phyloP scores from a whole-genome alignment of 257 asterid species.

The Echites panduratus region DNA sequence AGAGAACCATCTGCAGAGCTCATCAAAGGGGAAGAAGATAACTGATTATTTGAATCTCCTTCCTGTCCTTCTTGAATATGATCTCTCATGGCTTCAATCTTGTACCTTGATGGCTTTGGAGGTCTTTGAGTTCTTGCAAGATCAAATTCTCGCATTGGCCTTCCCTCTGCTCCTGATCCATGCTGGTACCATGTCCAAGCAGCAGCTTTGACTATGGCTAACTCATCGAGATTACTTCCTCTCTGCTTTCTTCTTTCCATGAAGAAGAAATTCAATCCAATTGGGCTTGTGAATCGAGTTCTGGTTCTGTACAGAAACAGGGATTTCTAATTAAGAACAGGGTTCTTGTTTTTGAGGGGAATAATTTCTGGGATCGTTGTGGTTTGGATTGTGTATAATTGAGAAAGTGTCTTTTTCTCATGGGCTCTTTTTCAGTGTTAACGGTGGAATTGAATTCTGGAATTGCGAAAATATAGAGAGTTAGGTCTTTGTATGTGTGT shows the following conservation, averaged over 20 bases:
- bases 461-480: background rate
- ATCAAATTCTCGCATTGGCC: constrained; percentile 31
- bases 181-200: constrained; percentile 60
- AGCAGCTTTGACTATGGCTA: constrained; percentile 40
- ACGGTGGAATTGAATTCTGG: background rate
- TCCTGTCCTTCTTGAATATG: background rate
- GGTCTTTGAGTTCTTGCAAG: constrained; percentile 19
- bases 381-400: background rate
- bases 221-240: constrained; percentile 27
- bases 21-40: background rate
- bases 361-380: background rate
- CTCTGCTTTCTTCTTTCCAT: constrained; percentile 26
- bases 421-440: constrained; percentile 1
- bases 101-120: constrained; percentile 51
- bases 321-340: background rate
- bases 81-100: constrained; percentile 37
- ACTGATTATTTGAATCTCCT: background rate
- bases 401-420: constrained; percentile 6
- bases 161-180: constrained; percentile 42
- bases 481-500: constrained; percentile 2
- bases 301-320: background rate
- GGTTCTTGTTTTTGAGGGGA: background rate
- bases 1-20: constrained; percentile 31
- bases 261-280: background rate
- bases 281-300: background rate